Evolutionary conservation across 1,139 yeast genomes (phyloP).

Genomic region (Candida tunisiensis): DNA sequence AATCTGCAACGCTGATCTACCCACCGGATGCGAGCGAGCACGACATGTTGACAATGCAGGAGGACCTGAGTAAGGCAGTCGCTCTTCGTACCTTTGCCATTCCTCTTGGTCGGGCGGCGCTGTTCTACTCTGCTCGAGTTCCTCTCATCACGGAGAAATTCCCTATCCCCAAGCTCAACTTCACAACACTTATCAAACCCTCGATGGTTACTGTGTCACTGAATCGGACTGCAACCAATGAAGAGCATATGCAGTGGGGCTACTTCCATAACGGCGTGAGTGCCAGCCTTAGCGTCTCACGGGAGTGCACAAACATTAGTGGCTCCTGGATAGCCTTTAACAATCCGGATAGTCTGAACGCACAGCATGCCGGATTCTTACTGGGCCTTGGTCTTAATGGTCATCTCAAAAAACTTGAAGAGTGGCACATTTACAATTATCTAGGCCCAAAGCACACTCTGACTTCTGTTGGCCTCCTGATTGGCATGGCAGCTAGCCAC

Average conservation of each 20-base stretch:
- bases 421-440: constrained; percentile 93
- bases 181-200: constrained; percentile 52
- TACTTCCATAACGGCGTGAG: constrained; percentile 87
- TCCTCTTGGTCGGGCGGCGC: constrained; percentile 66
- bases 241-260: constrained; percentile 57
- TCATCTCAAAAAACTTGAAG: constrained; percentile 67
- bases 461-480: constrained; percentile 70
- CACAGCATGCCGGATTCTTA: constrained; percentile 93
- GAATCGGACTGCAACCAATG: constrained; percentile 36
- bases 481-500: constrained; percentile 89
- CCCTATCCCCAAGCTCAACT: constrained; percentile 61
- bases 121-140: constrained; percentile 48
- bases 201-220: constrained; percentile 45
- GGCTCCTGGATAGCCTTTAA: constrained; percentile 92
- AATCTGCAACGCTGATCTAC: constrained; percentile 24
- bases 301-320: constrained; percentile 50
- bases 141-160: constrained; percentile 80
- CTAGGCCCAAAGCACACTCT: constrained; percentile 78
- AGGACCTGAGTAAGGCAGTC: constrained; percentile 44
- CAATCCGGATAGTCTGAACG: constrained; percentile 41
- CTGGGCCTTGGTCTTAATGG: constrained; percentile 88
- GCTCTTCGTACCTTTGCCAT: constrained; percentile 61
- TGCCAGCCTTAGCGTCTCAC: constrained; percentile 64
- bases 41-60: constrained; percentile 39
- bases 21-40: constrained; percentile 33